A percentile compares a stretch with the other conserved stretches of the same genome.
These are phyloP conservation scores for Cynara cardunculus DNA, from an alignment of 129 eudicot genomes.

Conservation along the genomic window DNA sequence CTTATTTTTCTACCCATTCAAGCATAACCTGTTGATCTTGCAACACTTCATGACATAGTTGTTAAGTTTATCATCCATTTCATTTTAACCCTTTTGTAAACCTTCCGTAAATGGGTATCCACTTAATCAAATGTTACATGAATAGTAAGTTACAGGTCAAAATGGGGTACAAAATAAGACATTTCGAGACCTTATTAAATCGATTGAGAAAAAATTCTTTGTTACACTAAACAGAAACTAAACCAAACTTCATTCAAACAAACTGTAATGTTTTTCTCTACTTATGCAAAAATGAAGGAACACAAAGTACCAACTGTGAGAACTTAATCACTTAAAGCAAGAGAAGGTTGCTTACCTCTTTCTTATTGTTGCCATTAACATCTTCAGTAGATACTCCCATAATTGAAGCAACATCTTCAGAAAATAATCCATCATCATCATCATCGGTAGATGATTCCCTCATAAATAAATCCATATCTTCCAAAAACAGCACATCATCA, in stretches of 20 bases:
- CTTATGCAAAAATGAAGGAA: not conserved
- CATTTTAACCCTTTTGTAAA: not conserved
- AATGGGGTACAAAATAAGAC: not conserved
- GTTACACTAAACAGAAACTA: not conserved
- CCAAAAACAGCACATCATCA: slow-evolving; percentile 19
- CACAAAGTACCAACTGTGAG: not conserved
- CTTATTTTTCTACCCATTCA: not conserved
- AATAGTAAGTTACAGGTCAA: too few relatives aligned
- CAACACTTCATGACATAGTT: too few relatives aligned
- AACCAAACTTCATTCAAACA: not conserved
- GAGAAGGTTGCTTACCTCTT: slow-evolving; percentile 29
- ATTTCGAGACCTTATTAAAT: not conserved
- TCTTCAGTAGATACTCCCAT: slow-evolving; percentile 35
- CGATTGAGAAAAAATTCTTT: not conserved
- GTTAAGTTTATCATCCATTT: not conserved
- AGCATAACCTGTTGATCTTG: not conserved
- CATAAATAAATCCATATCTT: slow-evolving; percentile 31
- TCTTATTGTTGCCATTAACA: slow-evolving; percentile 1
- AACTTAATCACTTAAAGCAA: not conserved
- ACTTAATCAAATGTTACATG: not conserved
- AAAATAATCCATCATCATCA: slow-evolving; percentile 2
- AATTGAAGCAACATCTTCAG: slow-evolving; percentile 34
- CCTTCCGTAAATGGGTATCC: not conserved
- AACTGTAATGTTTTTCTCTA: not conserved
- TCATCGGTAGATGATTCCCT: slow-evolving; percentile 29